Evolutionary conservation across 768 basidiomycete species (phyloP).

Genomic region (Antrodiella citrinella): DNA sequence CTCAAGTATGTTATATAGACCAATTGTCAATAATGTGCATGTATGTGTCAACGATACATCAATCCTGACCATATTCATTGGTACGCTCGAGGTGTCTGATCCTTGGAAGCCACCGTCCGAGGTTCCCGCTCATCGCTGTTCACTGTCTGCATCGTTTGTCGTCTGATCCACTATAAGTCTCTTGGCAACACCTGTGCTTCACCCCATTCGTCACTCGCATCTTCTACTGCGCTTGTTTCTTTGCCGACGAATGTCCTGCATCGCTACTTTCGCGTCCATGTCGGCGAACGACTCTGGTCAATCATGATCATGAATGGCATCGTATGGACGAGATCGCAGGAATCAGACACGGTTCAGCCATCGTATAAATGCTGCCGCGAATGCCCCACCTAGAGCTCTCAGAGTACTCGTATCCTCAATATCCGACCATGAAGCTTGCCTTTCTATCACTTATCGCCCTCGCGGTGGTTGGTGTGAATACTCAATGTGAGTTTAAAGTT

Average conservation of each 20-base stretch:
- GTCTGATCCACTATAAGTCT: no score
- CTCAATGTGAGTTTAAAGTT: conserved; percentile 25
- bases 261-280: background rate
- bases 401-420: background rate
- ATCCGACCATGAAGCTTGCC: conserved; percentile 27
- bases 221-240: background rate
- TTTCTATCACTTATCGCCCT: conserved; percentile 26
- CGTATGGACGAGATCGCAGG: background rate
- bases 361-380: background rate
- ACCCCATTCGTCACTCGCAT: background rate
- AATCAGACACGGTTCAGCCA: background rate
- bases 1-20: no score
- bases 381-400: background rate
- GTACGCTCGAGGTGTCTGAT: no score
- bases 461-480: conserved; percentile 29
- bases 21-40: no score
- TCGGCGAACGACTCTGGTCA: background rate
- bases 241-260: background rate
- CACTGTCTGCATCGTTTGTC: no score
- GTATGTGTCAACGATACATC: no score
- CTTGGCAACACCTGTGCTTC: no score
- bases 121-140: no score
- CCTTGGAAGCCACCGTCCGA: no score
- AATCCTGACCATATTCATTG: no score
- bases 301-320: background rate